A percentile compares a stretch with the other conserved stretches of the same genome.
Evolutionary conservation across 306 rosid species (phyloP).

Genomic region (Vicia faba): DNA sequence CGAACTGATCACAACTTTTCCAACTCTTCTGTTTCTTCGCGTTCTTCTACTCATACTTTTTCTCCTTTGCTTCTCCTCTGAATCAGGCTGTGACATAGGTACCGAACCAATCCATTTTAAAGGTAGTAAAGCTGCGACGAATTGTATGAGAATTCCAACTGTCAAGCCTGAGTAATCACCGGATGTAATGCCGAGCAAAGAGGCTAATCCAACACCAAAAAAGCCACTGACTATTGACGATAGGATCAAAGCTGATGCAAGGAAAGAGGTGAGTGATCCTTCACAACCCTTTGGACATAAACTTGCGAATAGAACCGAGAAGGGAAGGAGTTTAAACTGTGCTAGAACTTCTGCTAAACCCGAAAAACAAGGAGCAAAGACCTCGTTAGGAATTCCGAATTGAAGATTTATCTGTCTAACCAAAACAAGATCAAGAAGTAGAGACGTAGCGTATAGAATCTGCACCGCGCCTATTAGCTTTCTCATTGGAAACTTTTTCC

Average conservation of each 20-base stretch:
- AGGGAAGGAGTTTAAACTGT: constrained; percentile 85
- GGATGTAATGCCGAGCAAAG: constrained; percentile 60
- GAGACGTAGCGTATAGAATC: constrained; percentile 64
- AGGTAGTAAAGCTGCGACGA: constrained; percentile 70
- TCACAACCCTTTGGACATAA: constrained; percentile 83
- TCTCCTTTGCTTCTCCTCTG: constrained; percentile 54
- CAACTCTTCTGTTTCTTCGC: constrained; percentile 70
- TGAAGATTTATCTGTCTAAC: constrained; percentile 66
- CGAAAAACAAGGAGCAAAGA: constrained; percentile 69
- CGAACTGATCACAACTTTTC: constrained; percentile 60
- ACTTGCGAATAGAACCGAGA: constrained; percentile 65
- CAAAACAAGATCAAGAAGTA: constrained; percentile 78
- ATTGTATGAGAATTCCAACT: constrained; percentile 62
- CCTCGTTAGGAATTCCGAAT: constrained; percentile 69
- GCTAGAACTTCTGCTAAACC: constrained; percentile 76
- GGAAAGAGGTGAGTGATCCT: constrained; percentile 87
- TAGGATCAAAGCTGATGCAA: constrained; percentile 68
- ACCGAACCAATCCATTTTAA: constrained; percentile 53
- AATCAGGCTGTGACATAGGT: constrained; percentile 49
- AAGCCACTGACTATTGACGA: constrained; percentile 77
- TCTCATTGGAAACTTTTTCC: constrained; percentile 67
- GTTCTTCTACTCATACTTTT: constrained; percentile 57
- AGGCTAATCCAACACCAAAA: constrained; percentile 78
- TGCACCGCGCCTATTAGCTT: constrained; percentile 61
- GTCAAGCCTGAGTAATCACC: constrained; percentile 72